Conservation (phyloP, 2,329 filamentous ascomycete genomes). For the Grosmannia penicillata region DNA sequence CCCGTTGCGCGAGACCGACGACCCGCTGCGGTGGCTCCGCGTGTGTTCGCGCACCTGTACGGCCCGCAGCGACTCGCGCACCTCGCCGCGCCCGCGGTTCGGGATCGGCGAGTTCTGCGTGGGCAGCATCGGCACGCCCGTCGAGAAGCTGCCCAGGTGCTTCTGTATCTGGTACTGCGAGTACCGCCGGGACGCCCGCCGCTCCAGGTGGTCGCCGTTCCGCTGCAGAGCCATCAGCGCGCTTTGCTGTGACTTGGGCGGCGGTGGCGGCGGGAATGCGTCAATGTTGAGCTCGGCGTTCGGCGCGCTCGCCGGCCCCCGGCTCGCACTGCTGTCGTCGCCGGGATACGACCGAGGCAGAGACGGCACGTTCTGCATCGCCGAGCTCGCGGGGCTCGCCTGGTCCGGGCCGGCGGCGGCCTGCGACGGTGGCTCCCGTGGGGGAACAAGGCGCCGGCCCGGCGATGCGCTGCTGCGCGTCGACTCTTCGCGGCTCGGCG, state of each 20-base stretch:
- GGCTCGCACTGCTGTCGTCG: not conserved
- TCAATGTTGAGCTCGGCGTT: constrained; percentile 41
- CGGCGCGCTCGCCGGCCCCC: constrained; percentile 26
- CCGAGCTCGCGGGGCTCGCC: constrained; percentile 57
- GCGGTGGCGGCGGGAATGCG: constrained; percentile 59
- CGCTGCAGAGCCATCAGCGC: constrained; percentile 81
- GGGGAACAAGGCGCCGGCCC: constrained; percentile 28
- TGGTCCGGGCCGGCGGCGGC: constrained; percentile 40
- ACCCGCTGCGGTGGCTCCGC: constrained; percentile 32
- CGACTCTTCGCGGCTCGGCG: constrained; percentile 14
- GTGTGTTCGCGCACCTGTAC: constrained; percentile 35
- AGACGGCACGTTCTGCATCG: constrained; percentile 62
- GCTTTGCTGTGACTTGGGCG: constrained; percentile 65
- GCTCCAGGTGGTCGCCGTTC: constrained; percentile 71
- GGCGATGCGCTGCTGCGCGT: constrained; percentile 23
- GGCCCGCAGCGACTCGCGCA: constrained; percentile 67
- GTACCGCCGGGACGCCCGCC: constrained; percentile 82
- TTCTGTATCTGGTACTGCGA: constrained; percentile 96
- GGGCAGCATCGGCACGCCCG: constrained; percentile 75
- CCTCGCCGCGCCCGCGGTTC: constrained; percentile 65
- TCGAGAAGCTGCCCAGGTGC: constrained; percentile 62
- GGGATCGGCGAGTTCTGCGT: constrained; percentile 71
- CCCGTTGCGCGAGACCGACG: constrained; percentile 23
- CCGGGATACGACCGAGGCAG: constrained; percentile 55
- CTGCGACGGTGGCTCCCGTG: constrained; percentile 36